Evolutionary conservation across 352 stramenopile genomes (phyloP).

Genomic region (Chloridella minuta): DNA sequence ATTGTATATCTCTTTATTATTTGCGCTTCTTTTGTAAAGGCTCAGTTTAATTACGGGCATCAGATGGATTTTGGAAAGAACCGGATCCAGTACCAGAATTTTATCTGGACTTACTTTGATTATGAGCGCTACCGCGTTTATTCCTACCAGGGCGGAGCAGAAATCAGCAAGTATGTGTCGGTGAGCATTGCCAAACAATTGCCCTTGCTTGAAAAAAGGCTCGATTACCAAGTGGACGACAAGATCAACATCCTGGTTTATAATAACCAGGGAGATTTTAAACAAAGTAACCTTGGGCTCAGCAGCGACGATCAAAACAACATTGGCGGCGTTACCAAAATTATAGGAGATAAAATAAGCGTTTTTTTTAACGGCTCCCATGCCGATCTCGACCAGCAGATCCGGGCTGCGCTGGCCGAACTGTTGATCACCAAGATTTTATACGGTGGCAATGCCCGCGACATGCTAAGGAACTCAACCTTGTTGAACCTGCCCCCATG

Average conservation of each 20-base stretch:
- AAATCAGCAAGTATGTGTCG: background rate
- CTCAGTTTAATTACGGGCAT: background rate
- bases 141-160: background rate
- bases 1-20: background rate
- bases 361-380: background rate
- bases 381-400: background rate
- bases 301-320: background rate
- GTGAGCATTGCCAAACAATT: background rate
- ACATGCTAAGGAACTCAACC: background rate
- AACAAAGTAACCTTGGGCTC: background rate
- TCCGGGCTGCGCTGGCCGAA: background rate
- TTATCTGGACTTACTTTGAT: background rate
- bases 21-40: background rate
- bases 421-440: background rate
- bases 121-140: background rate
- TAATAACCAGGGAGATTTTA: background rate
- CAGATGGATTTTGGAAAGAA: slow-evolving; percentile 1
- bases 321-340: background rate
- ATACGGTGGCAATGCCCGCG: background rate
- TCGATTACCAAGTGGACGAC: background rate
- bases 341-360: background rate
- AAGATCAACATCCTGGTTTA: background rate
- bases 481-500: background rate
- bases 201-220: background rate
- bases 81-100: background rate